Evolutionary conservation across 2,329 filamentous ascomycete genomes (phyloP), one percentile per base, ranked within the genome.

Genomic region (Fusarium nelsonii): DNA sequence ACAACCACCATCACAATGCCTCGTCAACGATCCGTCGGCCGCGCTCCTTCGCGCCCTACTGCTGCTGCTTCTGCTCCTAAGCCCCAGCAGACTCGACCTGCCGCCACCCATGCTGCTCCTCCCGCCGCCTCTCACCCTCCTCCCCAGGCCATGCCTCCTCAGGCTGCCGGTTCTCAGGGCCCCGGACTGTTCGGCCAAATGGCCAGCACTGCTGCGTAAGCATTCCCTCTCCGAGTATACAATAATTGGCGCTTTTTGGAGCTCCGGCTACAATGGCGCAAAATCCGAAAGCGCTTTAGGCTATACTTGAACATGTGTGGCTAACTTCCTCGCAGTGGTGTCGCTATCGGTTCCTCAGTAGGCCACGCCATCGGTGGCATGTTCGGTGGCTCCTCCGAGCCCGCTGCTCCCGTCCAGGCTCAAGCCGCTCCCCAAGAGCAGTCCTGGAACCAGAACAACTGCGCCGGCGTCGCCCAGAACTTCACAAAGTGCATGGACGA

Each of bases 401-500:
- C 82, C 45, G 79, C 78, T 80, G 79, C 84, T 34, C 79, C 87
- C 45, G 82, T 86, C 64, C 84, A 88, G 75, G 77, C 82, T 51
- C 82, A 75, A 65, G 66, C 75, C 39, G 59, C 73, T 61, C 77
- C 79, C 73, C 79, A 87, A 75, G 84, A 85, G 78, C 84, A 84
- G 80, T 84, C 84, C 80, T 84, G 82, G 77, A 80, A 82, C 77
- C 72, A 75, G 68, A 86, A 82, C 81, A 92, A 91, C 80, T 99
- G 96, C 84, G 89, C 89, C 69, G 88, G 85, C 56, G 93, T 96
- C 74, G 90, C 94, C 56, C 89, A 90, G 81, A 89, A 88, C 82
- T 98, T 99, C 87, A 94, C 93, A 76, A 91, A 91, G 84, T 99
- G 96, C 87, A 91, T 99, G 91, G 94, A 98, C 81, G 92, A 98